Percentiles rank a stretch among this genome's conserved stretches.
phyloP scores from a whole-genome alignment of 345 rosid species.

The Cochlearia excelsa region DNA sequence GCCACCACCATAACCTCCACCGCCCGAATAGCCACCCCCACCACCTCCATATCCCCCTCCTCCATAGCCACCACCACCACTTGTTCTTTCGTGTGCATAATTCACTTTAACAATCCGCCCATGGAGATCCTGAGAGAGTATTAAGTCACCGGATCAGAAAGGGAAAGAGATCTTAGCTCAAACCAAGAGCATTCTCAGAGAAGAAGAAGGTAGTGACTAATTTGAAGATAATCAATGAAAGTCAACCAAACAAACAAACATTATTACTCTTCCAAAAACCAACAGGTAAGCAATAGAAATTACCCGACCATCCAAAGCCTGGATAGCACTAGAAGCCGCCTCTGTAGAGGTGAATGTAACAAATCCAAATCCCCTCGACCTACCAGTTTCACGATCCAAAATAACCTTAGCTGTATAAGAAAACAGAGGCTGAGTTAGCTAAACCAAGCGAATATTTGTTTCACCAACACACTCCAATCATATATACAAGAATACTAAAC shows the following conservation, averaged over 20 bases:
- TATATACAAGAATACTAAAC: conserved; percentile 5
- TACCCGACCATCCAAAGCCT: conserved; percentile 97
- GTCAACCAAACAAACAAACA: conserved; percentile 8
- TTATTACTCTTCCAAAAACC: not conserved
- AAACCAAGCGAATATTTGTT: not conserved
- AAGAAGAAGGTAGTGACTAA: conserved; percentile 2
- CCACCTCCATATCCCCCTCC: conserved; percentile 32
- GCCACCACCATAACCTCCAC: conserved; percentile 11
- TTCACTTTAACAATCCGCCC: conserved; percentile 79
- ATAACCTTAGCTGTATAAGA: conserved; percentile 66
- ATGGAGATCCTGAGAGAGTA: conserved; percentile 57
- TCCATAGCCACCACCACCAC: conserved; percentile 18
- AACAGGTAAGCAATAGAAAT: conserved; percentile 1
- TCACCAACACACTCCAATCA: conserved; percentile 5
- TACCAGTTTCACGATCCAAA: conserved; percentile 84
- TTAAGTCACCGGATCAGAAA: not conserved
- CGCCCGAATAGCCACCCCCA: conserved; percentile 37
- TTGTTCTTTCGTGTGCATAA: conserved; percentile 68
- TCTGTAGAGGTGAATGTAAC: conserved; percentile 60
- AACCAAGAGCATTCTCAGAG: conserved; percentile 2
- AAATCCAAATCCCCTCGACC: conserved; percentile 94
- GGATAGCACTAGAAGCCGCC: conserved; percentile 87
- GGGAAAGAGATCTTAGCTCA: not conserved
- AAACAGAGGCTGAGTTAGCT: not conserved
- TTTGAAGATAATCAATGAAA: not conserved